Conservation (phyloP, 1,284 basidiomycete genomes). For the Puccinia horiana region DNA sequence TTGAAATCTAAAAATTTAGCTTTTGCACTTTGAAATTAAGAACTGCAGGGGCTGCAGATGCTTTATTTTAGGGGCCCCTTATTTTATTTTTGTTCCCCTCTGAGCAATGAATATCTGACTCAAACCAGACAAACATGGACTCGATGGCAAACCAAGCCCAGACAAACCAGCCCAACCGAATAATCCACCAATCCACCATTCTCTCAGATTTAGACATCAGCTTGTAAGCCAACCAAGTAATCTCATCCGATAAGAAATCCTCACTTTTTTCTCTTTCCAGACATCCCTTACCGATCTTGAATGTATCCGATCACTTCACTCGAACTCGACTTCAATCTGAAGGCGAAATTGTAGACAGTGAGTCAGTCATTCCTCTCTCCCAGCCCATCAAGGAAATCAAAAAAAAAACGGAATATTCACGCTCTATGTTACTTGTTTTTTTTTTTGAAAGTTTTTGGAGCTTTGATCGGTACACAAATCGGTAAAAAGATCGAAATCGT, state of each 20-base stretch:
- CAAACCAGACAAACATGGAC: too few relatives aligned
- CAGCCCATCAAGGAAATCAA: not conserved
- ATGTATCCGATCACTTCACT: slow-evolving; percentile 92
- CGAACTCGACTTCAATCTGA: slow-evolving; percentile 75
- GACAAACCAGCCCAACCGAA: not conserved
- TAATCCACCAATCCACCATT: not conserved
- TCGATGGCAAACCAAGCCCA: slow-evolving; percentile 7
- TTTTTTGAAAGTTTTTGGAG: slow-evolving; percentile 75
- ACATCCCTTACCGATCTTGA: slow-evolving; percentile 92
- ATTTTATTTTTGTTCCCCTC: too few relatives aligned
- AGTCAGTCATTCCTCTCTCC: not conserved
- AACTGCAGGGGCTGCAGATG: too few relatives aligned
- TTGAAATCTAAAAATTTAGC: too few relatives aligned
- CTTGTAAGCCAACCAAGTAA: not conserved
- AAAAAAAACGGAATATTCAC: not conserved
- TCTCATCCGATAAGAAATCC: slow-evolving; percentile 70
- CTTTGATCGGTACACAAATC: slow-evolving; percentile 87
- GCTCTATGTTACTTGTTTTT: not conserved
- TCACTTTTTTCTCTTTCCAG: slow-evolving; percentile 68
- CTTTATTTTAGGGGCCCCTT: too few relatives aligned
- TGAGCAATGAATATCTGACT: too few relatives aligned
- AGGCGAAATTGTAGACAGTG: not conserved
- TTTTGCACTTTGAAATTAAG: too few relatives aligned
- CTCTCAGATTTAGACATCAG: slow-evolving; percentile 19
- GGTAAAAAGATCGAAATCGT: slow-evolving; percentile 93